Evolutionary conservation across 2,329 filamentous ascomycete species (phyloP), one percentile per base, ranked within the genome.

Genomic region (Biscogniauxia mediterranea): DNA sequence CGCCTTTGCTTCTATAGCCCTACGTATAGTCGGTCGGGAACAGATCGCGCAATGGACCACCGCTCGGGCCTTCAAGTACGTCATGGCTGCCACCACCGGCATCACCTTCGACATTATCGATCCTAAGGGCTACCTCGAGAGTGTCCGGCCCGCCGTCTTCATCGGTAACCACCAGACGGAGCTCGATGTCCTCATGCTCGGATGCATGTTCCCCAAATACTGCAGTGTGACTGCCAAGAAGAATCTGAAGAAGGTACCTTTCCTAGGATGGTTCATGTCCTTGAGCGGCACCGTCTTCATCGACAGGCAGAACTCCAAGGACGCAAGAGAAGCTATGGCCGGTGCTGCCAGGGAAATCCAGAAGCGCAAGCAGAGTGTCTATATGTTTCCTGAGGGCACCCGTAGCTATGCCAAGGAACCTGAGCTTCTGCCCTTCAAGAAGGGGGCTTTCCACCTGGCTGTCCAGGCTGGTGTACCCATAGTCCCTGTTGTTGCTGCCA

Each of bases 151-250:
- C 0, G 93, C 92, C 60, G 90, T 99, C 60, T 93, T 99, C 72
- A 83, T 99, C 68, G 91, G 90, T 50, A 98, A 98, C 78, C 95
- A 99, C 79, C 95, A 99, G 83, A 92, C 91, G 21, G 95, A 98
- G 79, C 86, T 99, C 68, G 95, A 99, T 74, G 91, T 99, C 50
- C 83, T 97, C 62, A 90, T 97, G 86, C 85, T 99, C 26, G 95
- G 93, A 64, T 81, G 83, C 77, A 86, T 97, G 71, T 98, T 97
- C 78, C 95, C 95, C 54, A 88, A 87, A 71, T 93, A 96, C 82
- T 96, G 91, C 81, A 93, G 89, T 71, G 90, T 99, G 62, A 97
- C 94, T 23, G 93, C 94, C 54, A 99, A 99, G 84, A 88, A 88
- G 71, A 90, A 87, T 59, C 80, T 99, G 72, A 90, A 89, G 75